A percentile compares a stretch with the other conserved stretches of the same genome.
Conservation (phyloP, 1,284 basidiomycete genomes). For the Cutaneotrichosporon dermatis region DNA sequence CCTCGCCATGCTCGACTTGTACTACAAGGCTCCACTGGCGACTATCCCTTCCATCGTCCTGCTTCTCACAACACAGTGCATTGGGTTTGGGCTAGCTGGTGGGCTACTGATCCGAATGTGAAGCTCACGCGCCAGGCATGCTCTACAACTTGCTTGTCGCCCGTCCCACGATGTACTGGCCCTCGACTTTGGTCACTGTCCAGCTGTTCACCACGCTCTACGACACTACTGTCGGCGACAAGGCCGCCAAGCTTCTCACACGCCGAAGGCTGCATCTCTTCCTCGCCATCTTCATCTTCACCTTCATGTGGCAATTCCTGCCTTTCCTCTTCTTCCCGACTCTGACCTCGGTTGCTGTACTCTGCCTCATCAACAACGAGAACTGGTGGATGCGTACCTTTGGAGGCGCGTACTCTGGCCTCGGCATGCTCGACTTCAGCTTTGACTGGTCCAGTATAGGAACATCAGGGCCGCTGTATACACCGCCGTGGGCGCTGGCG, state of each 20-base stretch:
- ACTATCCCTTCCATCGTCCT: constrained; percentile 53
- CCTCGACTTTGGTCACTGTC: constrained; percentile 51
- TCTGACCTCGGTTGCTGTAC: constrained; percentile 51
- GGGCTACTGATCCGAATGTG: constrained; percentile 4
- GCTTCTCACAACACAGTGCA: constrained; percentile 54
- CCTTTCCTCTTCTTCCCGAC: constrained; percentile 53
- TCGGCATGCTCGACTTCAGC: constrained; percentile 52
- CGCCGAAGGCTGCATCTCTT: constrained; percentile 50
- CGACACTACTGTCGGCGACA: constrained; percentile 8
- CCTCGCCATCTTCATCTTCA: constrained; percentile 45
- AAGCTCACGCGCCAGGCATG: constrained; percentile 31
- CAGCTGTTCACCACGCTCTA: constrained; percentile 55
- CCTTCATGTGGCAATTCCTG: constrained; percentile 52
- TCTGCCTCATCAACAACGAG: constrained; percentile 51
- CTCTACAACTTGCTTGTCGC: constrained; percentile 47
- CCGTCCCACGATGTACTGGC: constrained; percentile 50
- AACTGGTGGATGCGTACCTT: constrained; percentile 49
- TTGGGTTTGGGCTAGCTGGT: constrained; percentile 55
- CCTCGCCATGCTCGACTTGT: constrained; percentile 50
- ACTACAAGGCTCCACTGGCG: constrained; percentile 48
- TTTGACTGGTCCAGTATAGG: constrained; percentile 55
- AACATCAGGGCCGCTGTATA: constrained; percentile 51
- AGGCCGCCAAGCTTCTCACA: constrained; percentile 37
- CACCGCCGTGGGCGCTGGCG: constrained; percentile 53
- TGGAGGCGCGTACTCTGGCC: constrained; percentile 52